These are phyloP conservation scores for Neonectria magnoliae DNA, from an alignment of 2,329 filamentous ascomycete genomes.

Conservation along the genomic window DNA sequence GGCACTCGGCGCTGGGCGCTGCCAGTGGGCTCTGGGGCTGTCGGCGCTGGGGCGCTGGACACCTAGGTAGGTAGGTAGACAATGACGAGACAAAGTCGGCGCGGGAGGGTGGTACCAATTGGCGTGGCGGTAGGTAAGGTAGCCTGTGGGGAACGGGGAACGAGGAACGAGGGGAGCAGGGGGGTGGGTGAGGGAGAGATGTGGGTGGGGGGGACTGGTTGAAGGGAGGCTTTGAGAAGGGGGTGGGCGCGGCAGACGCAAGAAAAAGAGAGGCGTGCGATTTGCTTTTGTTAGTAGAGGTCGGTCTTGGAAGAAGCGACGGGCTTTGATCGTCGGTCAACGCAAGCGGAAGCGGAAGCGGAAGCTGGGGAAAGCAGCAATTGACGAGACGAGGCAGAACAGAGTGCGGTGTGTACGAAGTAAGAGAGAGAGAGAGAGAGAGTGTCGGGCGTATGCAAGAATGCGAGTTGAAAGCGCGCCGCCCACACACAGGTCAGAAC, in stretches of 20 bases:
- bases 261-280: slow-evolving; percentile 7
- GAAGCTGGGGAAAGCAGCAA: slow-evolving; percentile 15
- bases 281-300: slow-evolving; percentile 13
- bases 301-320: slow-evolving; percentile 4
- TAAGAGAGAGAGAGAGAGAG: too few relatives aligned
- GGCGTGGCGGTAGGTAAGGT: slow-evolving; percentile 25
- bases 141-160: slow-evolving; percentile 37
- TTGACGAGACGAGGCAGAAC: neutral
- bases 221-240: neutral
- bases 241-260: slow-evolving; percentile 7
- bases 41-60: neutral
- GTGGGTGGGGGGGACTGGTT: neutral
- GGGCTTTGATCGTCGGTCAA: slow-evolving; percentile 9
- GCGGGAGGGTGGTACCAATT: slow-evolving; percentile 40
- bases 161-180: slow-evolving; percentile 30
- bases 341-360: slow-evolving; percentile 15
- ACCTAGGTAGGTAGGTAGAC: slow-evolving; percentile 29
- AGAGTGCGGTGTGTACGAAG: neutral
- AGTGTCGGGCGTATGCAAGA: neutral
- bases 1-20: slow-evolving; percentile 28
- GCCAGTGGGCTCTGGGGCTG: neutral
- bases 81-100: slow-evolving; percentile 43
- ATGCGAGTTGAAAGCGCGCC: neutral
- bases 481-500: too few relatives aligned
- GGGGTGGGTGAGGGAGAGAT: slow-evolving; percentile 35